Conservation (phyloP, 2,329 filamentous ascomycete genomes). For the Colletotrichum simmondsii region DNA sequence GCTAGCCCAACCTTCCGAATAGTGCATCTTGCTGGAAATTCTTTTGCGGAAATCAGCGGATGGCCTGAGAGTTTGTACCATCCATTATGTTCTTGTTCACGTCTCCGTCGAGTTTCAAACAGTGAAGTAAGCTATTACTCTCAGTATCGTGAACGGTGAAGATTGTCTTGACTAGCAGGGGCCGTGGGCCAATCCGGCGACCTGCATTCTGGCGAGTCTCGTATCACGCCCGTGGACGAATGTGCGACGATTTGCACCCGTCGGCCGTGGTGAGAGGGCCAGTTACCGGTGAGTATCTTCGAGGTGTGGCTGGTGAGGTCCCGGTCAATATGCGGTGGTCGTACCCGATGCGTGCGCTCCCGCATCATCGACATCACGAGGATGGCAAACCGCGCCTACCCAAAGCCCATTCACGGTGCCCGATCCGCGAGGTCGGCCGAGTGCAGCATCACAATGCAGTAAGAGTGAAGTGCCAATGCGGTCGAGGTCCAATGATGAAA, state of each 20-base stretch:
- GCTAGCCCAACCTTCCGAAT: too few relatives aligned
- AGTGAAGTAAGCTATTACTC: neutral
- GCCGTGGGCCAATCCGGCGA: neutral
- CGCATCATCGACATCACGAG: neutral
- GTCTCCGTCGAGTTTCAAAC: neutral
- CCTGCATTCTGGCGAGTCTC: constrained; percentile 9
- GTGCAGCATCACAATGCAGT: constrained; percentile 30
- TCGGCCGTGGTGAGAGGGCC: neutral
- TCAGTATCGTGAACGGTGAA: neutral
- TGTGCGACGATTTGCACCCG: neutral
- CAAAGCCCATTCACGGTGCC: neutral
- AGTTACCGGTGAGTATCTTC: neutral
- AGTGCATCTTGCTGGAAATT: neutral
- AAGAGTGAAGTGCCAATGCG: constrained; percentile 18
- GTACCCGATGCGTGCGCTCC: neutral
- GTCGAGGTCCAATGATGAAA: constrained; percentile 33
- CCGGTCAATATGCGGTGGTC: too few relatives aligned
- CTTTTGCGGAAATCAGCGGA: neutral
- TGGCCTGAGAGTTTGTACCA: neutral
- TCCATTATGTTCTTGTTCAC: neutral
- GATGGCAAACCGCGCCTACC: neutral
- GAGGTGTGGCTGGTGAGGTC: constrained; percentile 14
- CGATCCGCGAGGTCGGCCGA: constrained; percentile 22
- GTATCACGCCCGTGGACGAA: neutral
- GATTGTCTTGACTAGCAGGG: neutral